Base-by-base conservation (phyloP, 495 filamentous ascomycete genomes). In the Cercophora scortea region DNA sequence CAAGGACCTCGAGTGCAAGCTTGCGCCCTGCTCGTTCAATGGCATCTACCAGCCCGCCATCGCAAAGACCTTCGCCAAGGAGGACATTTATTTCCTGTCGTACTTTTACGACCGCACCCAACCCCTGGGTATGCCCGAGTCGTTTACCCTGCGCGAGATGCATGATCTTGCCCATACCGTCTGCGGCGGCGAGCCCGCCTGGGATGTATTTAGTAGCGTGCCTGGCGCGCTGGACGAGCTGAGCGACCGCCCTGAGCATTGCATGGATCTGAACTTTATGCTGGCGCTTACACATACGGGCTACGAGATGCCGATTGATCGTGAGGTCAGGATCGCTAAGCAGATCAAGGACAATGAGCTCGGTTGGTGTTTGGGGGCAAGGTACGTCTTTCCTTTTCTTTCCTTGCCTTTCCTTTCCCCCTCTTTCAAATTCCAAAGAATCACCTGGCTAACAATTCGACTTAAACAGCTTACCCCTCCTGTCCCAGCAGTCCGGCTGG, bases 251-350 rank as follows among this genome's bases (percentile, higher is more conserved):
- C 88, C 93, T 10, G 90, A 97, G 69, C 86, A 84, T 68, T 98
- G 93, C 72, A 69, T 97, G 65, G 93, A 98, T 67, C 72, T 98
- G 55, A 97, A 86, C 69, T 98, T 96, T 67, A 95, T 95, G 90
- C 65, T 95, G 54, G 86, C 86, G 18, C 73, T 98, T 47, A 71
- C 96, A 53, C 91, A 96, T 68, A 96, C 90, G 1, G 93, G 93
- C 16, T 98, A 98, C 67, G 93, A 96, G 58, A 97, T 98, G 90
- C 91, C 91, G 6, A 79, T 97, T 61, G 88, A 93, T 52, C 81
- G 93, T 17, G 92, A 97, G 71, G 90, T 98, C 49, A 89, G 87
- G 77, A 94, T 96, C 59, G 93, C 93, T 32, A 97, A 98, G 87
- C 92, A 96, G 80, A 93, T 97, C 60, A 92, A 92, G 76, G 84